phyloP scores from a whole-genome alignment of 2,329 filamentous ascomycete species.

The Chlorencoelia australis region DNA sequence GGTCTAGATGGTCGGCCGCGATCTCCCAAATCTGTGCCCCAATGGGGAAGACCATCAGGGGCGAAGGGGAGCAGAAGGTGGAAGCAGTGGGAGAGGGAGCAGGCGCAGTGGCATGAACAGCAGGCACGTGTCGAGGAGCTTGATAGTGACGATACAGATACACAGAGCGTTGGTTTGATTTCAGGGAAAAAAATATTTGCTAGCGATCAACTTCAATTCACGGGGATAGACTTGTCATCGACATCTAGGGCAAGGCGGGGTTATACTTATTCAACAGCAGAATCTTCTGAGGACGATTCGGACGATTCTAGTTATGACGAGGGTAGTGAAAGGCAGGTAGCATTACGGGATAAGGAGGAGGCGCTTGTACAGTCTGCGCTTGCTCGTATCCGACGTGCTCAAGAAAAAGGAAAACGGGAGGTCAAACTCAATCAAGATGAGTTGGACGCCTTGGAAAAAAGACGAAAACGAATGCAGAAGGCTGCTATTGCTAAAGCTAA shows the following conservation, averaged over 20 bases:
- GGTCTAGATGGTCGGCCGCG: conserved; percentile 99
- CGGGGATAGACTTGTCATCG: conserved; percentile 46
- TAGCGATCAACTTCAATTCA: conserved; percentile 52
- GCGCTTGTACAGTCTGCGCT: conserved; percentile 67
- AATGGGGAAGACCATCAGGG: conserved; percentile 99
- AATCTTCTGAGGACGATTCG: conserved; percentile 25
- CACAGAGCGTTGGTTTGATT: conserved; percentile 43
- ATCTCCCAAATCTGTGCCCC: conserved; percentile 91
- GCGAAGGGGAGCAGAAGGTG: conserved; percentile 58
- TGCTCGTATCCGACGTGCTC: conserved; percentile 68
- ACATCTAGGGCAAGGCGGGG: conserved; percentile 17
- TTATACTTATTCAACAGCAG: conserved; percentile 34
- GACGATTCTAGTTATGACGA: conserved; percentile 42
- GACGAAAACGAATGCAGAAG: conserved; percentile 44
- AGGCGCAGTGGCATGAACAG: conserved; percentile 40
- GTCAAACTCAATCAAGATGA: conserved; percentile 74
- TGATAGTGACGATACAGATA: conserved; percentile 46
- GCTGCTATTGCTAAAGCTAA: conserved; percentile 16
- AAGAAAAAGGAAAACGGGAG: conserved; percentile 64
- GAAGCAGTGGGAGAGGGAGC: conserved; percentile 40
- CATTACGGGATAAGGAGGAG: conserved; percentile 59
- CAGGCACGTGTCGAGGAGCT: conserved; percentile 52
- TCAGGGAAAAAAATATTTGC: conserved; percentile 39
- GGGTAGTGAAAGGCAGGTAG: conserved; percentile 40
- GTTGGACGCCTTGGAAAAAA: conserved; percentile 66